A percentile compares a stretch with the other conserved stretches of the same genome.
These are phyloP conservation scores for Thozetella sp. DNA, from an alignment of 495 filamentous ascomycete genomes.

Conservation along the genomic window DNA sequence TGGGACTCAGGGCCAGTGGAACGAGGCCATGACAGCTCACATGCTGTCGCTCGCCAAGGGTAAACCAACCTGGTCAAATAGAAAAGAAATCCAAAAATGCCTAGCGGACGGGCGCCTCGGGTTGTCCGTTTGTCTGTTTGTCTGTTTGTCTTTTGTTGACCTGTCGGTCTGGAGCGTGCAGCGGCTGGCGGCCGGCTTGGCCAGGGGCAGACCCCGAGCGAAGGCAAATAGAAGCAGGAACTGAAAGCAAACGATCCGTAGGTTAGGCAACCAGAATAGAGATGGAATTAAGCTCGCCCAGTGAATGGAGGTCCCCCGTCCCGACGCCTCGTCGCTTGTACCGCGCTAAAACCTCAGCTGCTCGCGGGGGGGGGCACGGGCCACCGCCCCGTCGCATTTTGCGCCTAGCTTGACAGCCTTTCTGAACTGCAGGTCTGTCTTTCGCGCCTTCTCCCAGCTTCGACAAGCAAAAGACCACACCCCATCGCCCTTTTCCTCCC, in stretches of 20 bases:
- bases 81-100: no score
- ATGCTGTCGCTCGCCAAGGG: neutral
- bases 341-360: neutral
- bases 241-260: no score
- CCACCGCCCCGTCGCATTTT: constrained; percentile 2
- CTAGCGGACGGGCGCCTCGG: no score
- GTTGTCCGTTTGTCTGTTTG: no score
- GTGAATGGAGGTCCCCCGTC: no score
- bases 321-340: neutral
- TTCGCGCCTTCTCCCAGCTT: constrained; percentile 1
- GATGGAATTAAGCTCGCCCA: no score
- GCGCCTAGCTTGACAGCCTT: constrained; percentile 7
- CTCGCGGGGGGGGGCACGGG: neutral
- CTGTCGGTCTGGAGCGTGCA: no score
- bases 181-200: no score
- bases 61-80: no score
- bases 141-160: constrained; percentile 11
- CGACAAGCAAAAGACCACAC: neutral
- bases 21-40: neutral
- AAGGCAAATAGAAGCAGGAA: no score
- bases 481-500: neutral
- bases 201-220: no score
- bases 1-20: constrained; percentile 8
- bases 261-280: no score
- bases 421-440: constrained; percentile 1